Percentiles rank a stretch among this genome's conserved stretches.
Evolutionary conservation across 768 basidiomycete species (phyloP).

Genomic region (Termitomyces bulborhizus): DNA sequence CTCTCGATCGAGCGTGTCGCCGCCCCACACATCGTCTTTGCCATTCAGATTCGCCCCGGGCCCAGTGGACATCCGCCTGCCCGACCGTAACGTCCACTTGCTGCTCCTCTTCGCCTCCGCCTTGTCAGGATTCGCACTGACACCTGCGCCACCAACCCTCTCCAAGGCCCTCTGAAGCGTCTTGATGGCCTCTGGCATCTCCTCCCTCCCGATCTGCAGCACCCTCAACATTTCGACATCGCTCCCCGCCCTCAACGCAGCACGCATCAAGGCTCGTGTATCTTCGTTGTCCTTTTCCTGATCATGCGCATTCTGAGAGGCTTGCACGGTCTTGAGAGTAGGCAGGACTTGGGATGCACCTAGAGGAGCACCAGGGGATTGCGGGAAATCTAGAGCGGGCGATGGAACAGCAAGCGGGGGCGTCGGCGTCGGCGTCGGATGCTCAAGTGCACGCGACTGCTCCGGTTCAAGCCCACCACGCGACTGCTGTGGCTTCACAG

Average conservation of each 20-base stretch:
- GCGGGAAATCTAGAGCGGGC: not conserved
- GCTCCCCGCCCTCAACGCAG: conserved; percentile 47
- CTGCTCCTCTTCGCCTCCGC: not conserved
- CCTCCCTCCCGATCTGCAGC: conserved; percentile 54
- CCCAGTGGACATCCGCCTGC: not conserved
- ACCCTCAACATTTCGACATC: conserved; percentile 61
- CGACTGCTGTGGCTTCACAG: not conserved
- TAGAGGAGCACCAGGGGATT: too few relatives aligned
- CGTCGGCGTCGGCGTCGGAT: not conserved
- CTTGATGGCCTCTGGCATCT: conserved; percentile 79
- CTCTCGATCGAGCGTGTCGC: conserved; percentile 55
- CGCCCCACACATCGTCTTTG: too few relatives aligned
- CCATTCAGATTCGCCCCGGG: too few relatives aligned
- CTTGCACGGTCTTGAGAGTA: conserved; percentile 18
- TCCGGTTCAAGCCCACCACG: too few relatives aligned
- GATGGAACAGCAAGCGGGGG: not conserved
- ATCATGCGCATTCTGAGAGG: conserved; percentile 42
- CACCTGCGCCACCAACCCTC: conserved; percentile 26
- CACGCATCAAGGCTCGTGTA: conserved; percentile 51
- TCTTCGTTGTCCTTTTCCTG: conserved; percentile 45
- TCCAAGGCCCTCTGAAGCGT: conserved; percentile 68
- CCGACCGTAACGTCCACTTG: not conserved
- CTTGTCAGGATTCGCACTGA: not conserved
- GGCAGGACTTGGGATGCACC: conserved; percentile 15
- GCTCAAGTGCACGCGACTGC: too few relatives aligned